Base-by-base conservation (phyloP, 2,329 filamentous ascomycete genomes). In the Colletotrichum cuscutae region DNA sequence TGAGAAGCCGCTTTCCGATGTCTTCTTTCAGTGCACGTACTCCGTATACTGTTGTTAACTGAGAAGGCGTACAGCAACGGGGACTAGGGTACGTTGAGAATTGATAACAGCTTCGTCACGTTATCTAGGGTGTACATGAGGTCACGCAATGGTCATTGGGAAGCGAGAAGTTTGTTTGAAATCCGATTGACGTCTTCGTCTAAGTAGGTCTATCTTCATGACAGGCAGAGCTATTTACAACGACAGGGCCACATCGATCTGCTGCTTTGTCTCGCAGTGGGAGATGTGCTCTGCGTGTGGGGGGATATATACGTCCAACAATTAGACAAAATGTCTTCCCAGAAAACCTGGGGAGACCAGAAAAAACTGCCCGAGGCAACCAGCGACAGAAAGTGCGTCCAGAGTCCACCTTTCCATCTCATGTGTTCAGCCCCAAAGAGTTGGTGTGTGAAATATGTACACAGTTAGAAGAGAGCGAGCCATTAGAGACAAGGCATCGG, bases 371-470 rank as follows among this genome's bases (percentile, higher is more conserved):
- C 42, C 35, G 11, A 62, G 11, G 19, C 49, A 49, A 28, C 35
- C 32, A 15, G 22, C 28, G 37, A 42, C 24, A 15, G 32, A 57
- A 32, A 37, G 15, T 9, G 35, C n/a, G 37, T 19, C 24, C 11
- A 61, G 32, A 24, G n/a, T 24, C 46, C 37, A 71, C 57, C 57
- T 52, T 22, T n/a, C n/a, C 49, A 49, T 42, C 46, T 1, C 59
- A 32, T 52, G 30, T 35, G 60, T 59, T 60, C 46, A 26, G 42
- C 35, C 56, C 15, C 65, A 28, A 66, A 13, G 52, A 30, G 68
- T 74, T 66, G 71, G 58, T 68, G 53, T 61, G 60, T 57, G 61
- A 72, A 72, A 72, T 72, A 74, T 74, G 60, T 74, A 74, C 72
- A 72, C 37, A 54, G 54, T 54, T 60, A 74, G 60, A 72, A 69